Base-by-base conservation (phyloP, 2,329 filamentous ascomycete species). In the Neocatenulostroma microsporum region DNA sequence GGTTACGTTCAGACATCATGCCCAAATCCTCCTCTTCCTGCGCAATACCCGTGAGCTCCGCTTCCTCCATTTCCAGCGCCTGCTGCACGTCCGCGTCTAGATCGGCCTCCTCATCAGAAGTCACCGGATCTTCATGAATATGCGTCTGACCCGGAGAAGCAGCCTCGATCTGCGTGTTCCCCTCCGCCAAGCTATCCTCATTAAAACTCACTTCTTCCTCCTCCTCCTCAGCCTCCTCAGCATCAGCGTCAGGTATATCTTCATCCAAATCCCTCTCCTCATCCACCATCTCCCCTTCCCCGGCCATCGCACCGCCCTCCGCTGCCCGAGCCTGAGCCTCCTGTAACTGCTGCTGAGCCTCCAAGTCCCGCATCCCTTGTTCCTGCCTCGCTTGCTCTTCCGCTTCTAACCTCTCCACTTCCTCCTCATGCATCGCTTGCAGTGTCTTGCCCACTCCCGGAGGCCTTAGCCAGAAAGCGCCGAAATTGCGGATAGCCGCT, bases 391-490 rank as follows among this genome's bases (percentile, higher is more conserved):
- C 66, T 2, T 82, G 75, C 54, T 84, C 79, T 44, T 84, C 76
- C 42, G 88, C 84, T 61, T 98, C 91, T 57, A 89, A 82, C 37
- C 84, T 75, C 66, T 98, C 91, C 9, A 83, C 76, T 48, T 81
- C 78, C 66, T 98, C 91, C 62, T 98, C 91, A 27, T 83, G 80
- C 64, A 87, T 76, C 45, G 93, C 87, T 56, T 93, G 81, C 42
- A 94, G 76, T 1, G 89, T 94, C 69, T 96, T 98, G 39, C 78
- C 61, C 37, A 94, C 73, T 6, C 89, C 91, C 0, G 86, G 87
- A 0, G 91, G 91, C 40, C 82, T 84, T 38, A 98, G 80, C 91
- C 91, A 98, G 29, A 75, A 76, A 47, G 80, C 83, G 42, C 91
- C 91, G 56, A 93, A 95, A 53, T 87, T 84, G 31, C 82, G 76